These are phyloP conservation scores for Osmanthus fragrans DNA, from an alignment of 257 asterid genomes.

Conservation along the genomic window DNA sequence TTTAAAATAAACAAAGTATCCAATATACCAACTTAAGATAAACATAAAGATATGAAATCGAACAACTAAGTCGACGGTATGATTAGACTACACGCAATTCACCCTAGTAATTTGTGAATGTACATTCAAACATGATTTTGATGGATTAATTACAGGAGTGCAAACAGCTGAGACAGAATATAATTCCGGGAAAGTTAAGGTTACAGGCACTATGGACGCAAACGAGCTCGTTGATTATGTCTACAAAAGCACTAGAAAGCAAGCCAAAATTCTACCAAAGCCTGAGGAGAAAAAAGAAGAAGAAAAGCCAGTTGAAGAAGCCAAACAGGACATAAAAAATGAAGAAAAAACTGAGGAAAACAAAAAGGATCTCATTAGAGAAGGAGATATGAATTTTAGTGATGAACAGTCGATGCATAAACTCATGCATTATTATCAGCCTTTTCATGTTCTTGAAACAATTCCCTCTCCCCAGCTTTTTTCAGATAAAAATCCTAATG, in stretches of 20 bases:
- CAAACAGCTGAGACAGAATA: conserved; percentile 70
- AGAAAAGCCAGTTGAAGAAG: conserved; percentile 38
- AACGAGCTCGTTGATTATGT: conserved; percentile 74
- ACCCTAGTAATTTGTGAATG: neutral
- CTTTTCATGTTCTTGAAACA: conserved; percentile 58
- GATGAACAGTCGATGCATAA: conserved; percentile 36
- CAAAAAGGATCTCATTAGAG: conserved; percentile 30
- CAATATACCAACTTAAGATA: no score
- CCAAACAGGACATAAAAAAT: conserved; percentile 31
- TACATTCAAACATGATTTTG: neutral
- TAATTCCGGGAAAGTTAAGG: conserved; percentile 67
- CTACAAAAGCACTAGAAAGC: conserved; percentile 74
- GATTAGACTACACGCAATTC: no score
- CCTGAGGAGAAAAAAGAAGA: conserved; percentile 44
- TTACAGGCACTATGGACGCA: conserved; percentile 78
- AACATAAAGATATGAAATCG: no score
- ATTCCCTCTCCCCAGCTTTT: conserved; percentile 86
- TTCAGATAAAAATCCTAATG: conserved; percentile 92
- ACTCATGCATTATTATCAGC: conserved; percentile 60
- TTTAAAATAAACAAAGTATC: no score
- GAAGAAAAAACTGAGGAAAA: conserved; percentile 19
- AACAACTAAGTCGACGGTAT: no score
- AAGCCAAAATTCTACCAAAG: conserved; percentile 73
- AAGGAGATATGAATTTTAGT: conserved; percentile 10
- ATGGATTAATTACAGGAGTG: conserved; percentile 50